Percentiles rank a stretch among this genome's conserved stretches.
Conservation (phyloP, 306 rosid genomes). For the Vigna trinervia region DNA sequence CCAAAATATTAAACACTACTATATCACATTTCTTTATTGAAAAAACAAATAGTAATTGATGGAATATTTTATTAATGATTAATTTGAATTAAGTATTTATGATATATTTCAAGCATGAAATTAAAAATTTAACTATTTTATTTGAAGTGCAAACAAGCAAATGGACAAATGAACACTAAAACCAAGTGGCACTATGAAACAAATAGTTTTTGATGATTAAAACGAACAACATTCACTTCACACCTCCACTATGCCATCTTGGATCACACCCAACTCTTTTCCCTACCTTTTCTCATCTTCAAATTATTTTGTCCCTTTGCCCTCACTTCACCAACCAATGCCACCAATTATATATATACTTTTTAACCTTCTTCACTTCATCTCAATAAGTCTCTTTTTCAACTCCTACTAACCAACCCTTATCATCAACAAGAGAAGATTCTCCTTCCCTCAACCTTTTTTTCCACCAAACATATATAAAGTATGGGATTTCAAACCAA, state of each 20-base stretch:
- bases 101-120: too few species aligned
- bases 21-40: too few species aligned
- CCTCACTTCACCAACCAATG: slow-evolving; percentile 23
- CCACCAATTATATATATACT: not conserved
- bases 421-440: too few species aligned
- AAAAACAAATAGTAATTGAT: too few species aligned
- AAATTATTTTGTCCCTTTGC: slow-evolving; percentile 56
- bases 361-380: slow-evolving; percentile 3
- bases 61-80: too few species aligned
- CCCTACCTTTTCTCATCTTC: slow-evolving; percentile 49
- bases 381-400: not conserved
- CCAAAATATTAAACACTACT: too few species aligned
- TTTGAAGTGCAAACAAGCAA: too few species aligned
- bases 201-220: slow-evolving; percentile 51
- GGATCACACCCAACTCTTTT: slow-evolving; percentile 36
- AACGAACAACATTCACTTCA: slow-evolving; percentile 42
- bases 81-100: too few species aligned
- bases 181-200: too few species aligned
- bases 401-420: not conserved
- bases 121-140: too few species aligned
- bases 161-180: too few species aligned
- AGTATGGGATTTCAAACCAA: not conserved
- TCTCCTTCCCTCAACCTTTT: not conserved
- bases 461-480: not conserved
- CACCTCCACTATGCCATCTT: slow-evolving; percentile 1